Conservation (phyloP, 1,139 yeast species). For the Saccharomyces hybrid region DNA sequence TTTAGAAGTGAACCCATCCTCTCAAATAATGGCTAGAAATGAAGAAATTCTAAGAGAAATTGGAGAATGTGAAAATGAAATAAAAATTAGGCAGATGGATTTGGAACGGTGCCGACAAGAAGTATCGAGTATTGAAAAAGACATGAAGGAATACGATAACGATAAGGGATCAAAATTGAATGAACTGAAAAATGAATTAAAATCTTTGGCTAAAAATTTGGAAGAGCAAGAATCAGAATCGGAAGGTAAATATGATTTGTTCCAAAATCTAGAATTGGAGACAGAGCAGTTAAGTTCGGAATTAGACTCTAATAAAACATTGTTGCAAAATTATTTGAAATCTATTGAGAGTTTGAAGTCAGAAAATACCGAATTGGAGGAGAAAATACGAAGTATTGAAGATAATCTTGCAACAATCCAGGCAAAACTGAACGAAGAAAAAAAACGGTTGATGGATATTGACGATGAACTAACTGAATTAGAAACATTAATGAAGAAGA, state of each 20-base stretch:
- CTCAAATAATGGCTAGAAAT: conserved; percentile 42
- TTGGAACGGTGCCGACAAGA: conserved; percentile 33
- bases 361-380: conserved; percentile 32
- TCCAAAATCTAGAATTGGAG: conserved; percentile 65
- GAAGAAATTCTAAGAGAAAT: conserved; percentile 46
- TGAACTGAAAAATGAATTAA: conserved; percentile 54
- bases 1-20: conserved; percentile 52
- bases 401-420: conserved; percentile 11
- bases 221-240: conserved; percentile 32
- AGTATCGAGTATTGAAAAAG: conserved; percentile 56
- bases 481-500: conserved; percentile 44
- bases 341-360: conserved; percentile 37
- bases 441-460: conserved; percentile 55
- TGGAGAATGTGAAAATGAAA: conserved; percentile 31
- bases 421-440: conserved; percentile 42
- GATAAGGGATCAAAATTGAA: conserved; percentile 78
- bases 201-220: conserved; percentile 35
- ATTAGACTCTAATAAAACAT: conserved; percentile 40
- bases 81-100: conserved; percentile 11
- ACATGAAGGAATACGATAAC: conserved; percentile 71
- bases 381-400: conserved; percentile 24
- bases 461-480: conserved; percentile 74
- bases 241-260: conserved; percentile 43
- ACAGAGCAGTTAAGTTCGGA: conserved; percentile 63
- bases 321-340: conserved; percentile 33